Percentiles rank a stretch among this genome's conserved stretches.
These are phyloP conservation scores for Fraxinus albicans DNA, from an alignment of 305 asterid genomes.

Conservation along the genomic window DNA sequence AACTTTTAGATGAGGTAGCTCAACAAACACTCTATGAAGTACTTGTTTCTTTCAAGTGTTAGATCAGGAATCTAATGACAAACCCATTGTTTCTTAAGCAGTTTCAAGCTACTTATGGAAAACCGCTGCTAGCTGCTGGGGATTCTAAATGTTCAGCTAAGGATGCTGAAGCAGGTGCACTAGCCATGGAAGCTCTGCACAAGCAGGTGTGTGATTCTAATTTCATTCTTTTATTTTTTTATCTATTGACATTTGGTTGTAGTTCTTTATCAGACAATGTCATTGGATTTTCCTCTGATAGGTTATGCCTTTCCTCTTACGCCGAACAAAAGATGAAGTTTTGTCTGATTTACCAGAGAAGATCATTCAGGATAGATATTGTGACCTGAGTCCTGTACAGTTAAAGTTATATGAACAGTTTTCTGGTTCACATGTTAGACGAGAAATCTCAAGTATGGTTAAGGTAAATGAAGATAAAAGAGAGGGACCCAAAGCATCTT, in stretches of 20 bases:
- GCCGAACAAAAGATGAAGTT: constrained; percentile 95
- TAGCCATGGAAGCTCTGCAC: constrained; percentile 99
- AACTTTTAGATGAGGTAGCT: background rate
- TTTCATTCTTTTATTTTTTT: constrained; percentile 16
- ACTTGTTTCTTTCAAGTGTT: constrained; percentile 1
- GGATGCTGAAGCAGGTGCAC: constrained; percentile 95
- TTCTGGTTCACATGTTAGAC: constrained; percentile 87
- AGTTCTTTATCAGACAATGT: background rate
- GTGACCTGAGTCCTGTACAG: constrained; percentile 92
- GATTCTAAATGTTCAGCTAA: constrained; percentile 95
- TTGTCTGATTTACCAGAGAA: constrained; percentile 95
- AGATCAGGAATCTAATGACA: constrained; percentile 13
- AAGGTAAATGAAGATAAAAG: constrained; percentile 66
- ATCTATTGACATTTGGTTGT: constrained; percentile 5
- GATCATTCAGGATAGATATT: constrained; percentile 94
- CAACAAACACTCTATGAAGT: constrained; percentile 2
- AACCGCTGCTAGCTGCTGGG: constrained; percentile 85
- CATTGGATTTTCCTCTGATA: constrained; percentile 32
- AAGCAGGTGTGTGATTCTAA: constrained; percentile 65
- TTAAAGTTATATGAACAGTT: constrained; percentile 83
- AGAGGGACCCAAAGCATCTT: constrained; percentile 74
- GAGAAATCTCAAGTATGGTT: constrained; percentile 81
- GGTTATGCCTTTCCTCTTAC: constrained; percentile 98
- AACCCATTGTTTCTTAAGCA: constrained; percentile 35
- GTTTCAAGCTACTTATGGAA: constrained; percentile 97